Percentiles rank a stretch among this genome's conserved stretches.
These are phyloP conservation scores for Collybia mongolica DNA, from an alignment of 768 basidiomycete species.

Conservation along the genomic window DNA sequence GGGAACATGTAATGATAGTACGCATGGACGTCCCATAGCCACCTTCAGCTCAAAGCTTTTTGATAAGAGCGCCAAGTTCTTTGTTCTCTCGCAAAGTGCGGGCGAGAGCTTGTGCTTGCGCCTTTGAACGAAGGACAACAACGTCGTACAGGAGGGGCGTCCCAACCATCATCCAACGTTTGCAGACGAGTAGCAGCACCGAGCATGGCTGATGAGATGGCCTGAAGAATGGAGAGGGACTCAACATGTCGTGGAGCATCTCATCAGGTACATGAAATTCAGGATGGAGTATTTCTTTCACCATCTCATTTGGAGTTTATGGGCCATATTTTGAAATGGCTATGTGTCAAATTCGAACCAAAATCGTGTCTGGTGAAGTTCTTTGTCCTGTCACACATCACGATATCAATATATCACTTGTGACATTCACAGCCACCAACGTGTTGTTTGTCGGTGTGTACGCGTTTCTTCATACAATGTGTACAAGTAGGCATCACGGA, in stretches of 20 bases:
- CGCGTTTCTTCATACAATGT: no score
- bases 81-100: slow-evolving; percentile 11
- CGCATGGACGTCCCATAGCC: slow-evolving; percentile 12
- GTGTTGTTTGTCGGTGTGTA: no score
- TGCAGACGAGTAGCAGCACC: slow-evolving; percentile 12
- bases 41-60: slow-evolving; percentile 23
- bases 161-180: slow-evolving; percentile 20
- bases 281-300: slow-evolving; percentile 9
- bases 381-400: no score
- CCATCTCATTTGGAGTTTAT: slow-evolving; percentile 3
- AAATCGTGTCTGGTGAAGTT: no score
- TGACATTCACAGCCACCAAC: no score
- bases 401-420: no score
- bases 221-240: slow-evolving; percentile 1
- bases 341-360: no score
- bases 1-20: background rate
- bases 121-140: slow-evolving; percentile 19
- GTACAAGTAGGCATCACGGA: no score
- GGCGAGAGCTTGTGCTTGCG: slow-evolving; percentile 18
- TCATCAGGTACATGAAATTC: slow-evolving; percentile 11
- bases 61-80: slow-evolving; percentile 18
- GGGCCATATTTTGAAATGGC: no score
- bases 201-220: slow-evolving; percentile 6
- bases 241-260: slow-evolving; percentile 2
- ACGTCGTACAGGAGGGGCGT: slow-evolving; percentile 22